phyloP scores from a whole-genome alignment of 768 basidiomycete species.

The Boletus rubropictus region DNA sequence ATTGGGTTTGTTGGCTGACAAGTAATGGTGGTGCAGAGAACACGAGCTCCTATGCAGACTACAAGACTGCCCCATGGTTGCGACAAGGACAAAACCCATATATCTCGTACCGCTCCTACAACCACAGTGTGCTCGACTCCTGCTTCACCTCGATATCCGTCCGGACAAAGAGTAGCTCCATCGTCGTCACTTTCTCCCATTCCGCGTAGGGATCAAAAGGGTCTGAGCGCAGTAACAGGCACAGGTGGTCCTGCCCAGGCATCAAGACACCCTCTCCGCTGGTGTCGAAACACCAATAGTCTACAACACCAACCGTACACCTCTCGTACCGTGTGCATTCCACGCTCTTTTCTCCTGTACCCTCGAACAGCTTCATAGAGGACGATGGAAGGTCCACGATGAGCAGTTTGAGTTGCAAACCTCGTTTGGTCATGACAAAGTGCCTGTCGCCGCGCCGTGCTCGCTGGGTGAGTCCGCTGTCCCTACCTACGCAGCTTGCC shows the following conservation, averaged over 20 bases:
- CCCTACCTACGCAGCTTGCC: not conserved
- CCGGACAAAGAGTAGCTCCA: slow-evolving; percentile 24
- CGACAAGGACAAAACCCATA: not conserved
- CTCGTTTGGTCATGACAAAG: slow-evolving; percentile 30
- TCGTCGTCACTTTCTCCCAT: slow-evolving; percentile 24
- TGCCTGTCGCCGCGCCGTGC: slow-evolving; percentile 26
- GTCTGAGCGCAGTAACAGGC: slow-evolving; percentile 24
- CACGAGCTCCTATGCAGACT: not conserved
- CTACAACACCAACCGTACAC: slow-evolving; percentile 25
- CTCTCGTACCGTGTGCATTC: slow-evolving; percentile 17
- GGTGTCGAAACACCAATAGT: slow-evolving; percentile 31
- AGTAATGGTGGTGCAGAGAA: no score
- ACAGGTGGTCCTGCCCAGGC: slow-evolving; percentile 26
- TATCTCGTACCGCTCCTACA: slow-evolving; percentile 7
- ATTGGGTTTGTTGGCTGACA: no score
- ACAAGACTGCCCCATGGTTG: not conserved
- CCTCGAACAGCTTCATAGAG: slow-evolving; percentile 16
- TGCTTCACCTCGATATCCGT: slow-evolving; percentile 15
- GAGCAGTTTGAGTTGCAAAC: slow-evolving; percentile 26
- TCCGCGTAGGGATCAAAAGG: slow-evolving; percentile 27
- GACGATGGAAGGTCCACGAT: slow-evolving; percentile 19
- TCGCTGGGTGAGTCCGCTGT: not conserved
- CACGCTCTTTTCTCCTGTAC: not conserved
- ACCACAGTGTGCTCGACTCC: slow-evolving; percentile 19
- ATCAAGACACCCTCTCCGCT: slow-evolving; percentile 21